Evolutionary conservation across 495 filamentous ascomycete genomes (phyloP), one percentile per base, ranked within the genome.

Genomic region (Penicillium ucsense): DNA sequence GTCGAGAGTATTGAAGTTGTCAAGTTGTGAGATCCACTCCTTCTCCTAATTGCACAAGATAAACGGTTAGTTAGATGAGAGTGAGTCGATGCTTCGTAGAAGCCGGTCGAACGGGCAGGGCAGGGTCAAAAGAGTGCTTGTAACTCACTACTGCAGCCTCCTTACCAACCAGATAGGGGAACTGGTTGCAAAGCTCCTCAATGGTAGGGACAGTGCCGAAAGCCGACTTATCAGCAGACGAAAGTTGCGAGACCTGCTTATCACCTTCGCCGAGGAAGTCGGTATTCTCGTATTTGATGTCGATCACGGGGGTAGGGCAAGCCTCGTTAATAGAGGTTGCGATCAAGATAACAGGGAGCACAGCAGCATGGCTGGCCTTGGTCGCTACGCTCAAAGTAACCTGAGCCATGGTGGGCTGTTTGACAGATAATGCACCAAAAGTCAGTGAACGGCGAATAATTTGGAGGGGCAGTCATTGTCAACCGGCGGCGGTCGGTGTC

Each of bases 1-100:
- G 58, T 94, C 86, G 29, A 77, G 63, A 4, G 77, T 72, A 44
- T 76, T 69, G 42, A 91, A 61, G 10, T 59, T 50, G 3, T 68
- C 55, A 12, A 77, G 59, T 35, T 78, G 72, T 31, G 66, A 68
- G 31, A 81, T 60, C 81, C 80, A 84, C 51, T 83, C 75, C 33
- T 69, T 64, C 52, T 76, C 71, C 75, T 76, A 2, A 32, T 38
- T 12, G 41, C 10, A 30, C 30, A 35, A 38, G 37, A 27, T 2
- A 10, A 20, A 20, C 20, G 20, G 20, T 20, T 2, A 9, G 36
- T 55, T 44, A 57, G 51, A 40, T 6, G 20, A 29, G 4, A 35
- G 3, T 9, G 35, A 45, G 31, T 42, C 31, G 41, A 48, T 20
- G 20, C 20, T 20, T 20, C 20, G 20, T 20, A 20, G 20, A 20